These are phyloP conservation scores for Gossypium davidsonii DNA, from an alignment of 441 rosid genomes.

Conservation along the genomic window DNA sequence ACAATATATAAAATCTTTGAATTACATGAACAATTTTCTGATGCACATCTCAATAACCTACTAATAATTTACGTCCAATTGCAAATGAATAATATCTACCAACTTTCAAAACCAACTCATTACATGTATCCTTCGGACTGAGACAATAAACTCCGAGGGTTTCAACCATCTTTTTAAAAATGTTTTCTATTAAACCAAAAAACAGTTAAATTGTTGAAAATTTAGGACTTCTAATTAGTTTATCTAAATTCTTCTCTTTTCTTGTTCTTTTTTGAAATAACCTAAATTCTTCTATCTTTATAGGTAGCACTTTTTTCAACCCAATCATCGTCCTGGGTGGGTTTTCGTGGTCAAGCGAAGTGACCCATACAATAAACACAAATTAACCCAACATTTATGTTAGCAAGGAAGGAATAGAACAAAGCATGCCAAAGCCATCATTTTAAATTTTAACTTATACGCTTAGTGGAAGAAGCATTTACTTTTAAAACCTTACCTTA, in stretches of 20 bases:
- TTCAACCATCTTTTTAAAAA: not conserved
- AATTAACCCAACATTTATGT: not conserved
- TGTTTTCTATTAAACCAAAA: not conserved
- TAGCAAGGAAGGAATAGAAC: not conserved
- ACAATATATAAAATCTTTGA: too few relatives aligned
- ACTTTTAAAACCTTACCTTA: slow-evolving; percentile 9
- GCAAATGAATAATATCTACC: too few relatives aligned
- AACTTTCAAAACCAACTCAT: too few relatives aligned
- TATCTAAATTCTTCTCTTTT: too few relatives aligned
- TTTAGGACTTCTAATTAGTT: not conserved
- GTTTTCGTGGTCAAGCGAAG: not conserved
- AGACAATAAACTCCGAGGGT: not conserved
- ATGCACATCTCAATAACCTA: too few relatives aligned
- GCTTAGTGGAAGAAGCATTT: slow-evolving; percentile 49
- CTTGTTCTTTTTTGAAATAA: not conserved
- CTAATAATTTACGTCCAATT: too few relatives aligned
- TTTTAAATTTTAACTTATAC: slow-evolving; percentile 12
- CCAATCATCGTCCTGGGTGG: not conserved
- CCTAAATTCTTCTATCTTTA: not conserved
- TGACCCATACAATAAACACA: not conserved
- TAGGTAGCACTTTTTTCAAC: not conserved
- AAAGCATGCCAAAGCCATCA: not conserved
- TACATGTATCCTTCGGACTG: not conserved
- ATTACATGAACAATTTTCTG: too few relatives aligned
- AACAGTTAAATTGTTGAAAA: not conserved